Conservation (phyloP, 345 rosid genomes). For the Angophora floribunda region DNA sequence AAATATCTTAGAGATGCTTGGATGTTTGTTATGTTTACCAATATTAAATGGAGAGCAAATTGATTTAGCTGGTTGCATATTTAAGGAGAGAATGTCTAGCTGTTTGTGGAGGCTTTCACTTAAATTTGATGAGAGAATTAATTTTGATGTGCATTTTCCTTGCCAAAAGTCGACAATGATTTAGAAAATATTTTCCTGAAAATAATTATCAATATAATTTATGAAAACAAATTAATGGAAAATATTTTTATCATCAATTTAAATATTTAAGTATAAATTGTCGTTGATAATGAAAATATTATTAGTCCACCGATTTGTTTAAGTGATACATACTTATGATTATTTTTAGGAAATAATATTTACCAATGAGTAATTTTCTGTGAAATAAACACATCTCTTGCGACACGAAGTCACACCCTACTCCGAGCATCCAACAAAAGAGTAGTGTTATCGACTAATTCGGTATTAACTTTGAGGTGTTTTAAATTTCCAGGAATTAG, state of each 20-base stretch:
- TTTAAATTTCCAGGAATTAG: background rate
- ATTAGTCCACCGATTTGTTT: background rate
- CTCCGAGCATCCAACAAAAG: background rate
- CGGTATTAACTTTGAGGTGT: background rate
- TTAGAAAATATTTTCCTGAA: background rate
- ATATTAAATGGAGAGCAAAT: background rate
- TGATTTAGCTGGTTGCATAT: background rate
- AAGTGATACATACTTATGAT: background rate
- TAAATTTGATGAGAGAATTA: background rate
- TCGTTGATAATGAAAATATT: background rate
- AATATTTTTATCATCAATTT: background rate
- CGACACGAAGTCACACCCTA: background rate
- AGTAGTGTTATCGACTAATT: background rate
- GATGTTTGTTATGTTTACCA: background rate
- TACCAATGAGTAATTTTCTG: background rate
- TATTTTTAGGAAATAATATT: no score
- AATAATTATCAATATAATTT: background rate
- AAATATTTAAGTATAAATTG: background rate
- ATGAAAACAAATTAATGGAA: background rate
- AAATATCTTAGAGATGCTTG: background rate
- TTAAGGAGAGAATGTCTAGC: background rate
- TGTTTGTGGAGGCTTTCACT: background rate
- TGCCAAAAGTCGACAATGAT: background rate
- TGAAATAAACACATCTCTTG: background rate
- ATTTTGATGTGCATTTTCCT: background rate